phyloP scores from a whole-genome alignment of 768 basidiomycete species.

The Brasilioporus rufonigricans region DNA sequence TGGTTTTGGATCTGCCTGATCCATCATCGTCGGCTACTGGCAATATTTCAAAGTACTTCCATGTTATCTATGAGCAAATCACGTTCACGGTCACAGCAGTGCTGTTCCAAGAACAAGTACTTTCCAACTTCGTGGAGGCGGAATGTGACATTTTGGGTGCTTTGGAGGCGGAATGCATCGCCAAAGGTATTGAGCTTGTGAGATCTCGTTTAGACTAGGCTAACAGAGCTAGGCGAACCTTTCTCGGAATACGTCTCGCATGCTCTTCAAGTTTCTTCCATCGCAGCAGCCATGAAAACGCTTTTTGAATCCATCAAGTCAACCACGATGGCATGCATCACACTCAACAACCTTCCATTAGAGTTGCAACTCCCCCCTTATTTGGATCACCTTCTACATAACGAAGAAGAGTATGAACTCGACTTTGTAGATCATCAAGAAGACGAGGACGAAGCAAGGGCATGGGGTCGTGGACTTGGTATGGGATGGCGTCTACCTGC shows the following conservation, averaged over 20 bases:
- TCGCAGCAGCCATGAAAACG: constrained; percentile 76
- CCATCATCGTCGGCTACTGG: constrained; percentile 81
- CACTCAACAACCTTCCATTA: constrained; percentile 74
- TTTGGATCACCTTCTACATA: constrained; percentile 68
- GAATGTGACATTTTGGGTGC: constrained; percentile 72
- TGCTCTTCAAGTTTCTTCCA: constrained; percentile 63
- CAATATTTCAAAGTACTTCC: constrained; percentile 75
- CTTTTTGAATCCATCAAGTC: constrained; percentile 79
- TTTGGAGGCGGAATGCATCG: constrained; percentile 67
- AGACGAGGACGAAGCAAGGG: constrained; percentile 48
- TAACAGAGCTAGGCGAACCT: constrained; percentile 47
- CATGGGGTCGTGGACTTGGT: constrained; percentile 68
- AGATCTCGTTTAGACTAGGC: neutral
- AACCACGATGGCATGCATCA: constrained; percentile 73
- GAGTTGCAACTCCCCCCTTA: constrained; percentile 86
- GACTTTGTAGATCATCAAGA: constrained; percentile 51
- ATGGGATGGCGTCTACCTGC: constrained; percentile 72
- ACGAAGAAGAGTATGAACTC: constrained; percentile 54
- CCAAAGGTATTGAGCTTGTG: constrained; percentile 56
- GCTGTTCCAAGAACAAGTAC: constrained; percentile 86
- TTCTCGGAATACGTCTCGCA: constrained; percentile 54
- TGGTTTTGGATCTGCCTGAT: constrained; percentile 88
- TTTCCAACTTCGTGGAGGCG: constrained; percentile 79
- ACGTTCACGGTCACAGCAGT: constrained; percentile 91
- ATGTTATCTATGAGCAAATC: constrained; percentile 86